phyloP scores from a whole-genome alignment of 305 asterid genomes.

The Striga hermonthica region DNA sequence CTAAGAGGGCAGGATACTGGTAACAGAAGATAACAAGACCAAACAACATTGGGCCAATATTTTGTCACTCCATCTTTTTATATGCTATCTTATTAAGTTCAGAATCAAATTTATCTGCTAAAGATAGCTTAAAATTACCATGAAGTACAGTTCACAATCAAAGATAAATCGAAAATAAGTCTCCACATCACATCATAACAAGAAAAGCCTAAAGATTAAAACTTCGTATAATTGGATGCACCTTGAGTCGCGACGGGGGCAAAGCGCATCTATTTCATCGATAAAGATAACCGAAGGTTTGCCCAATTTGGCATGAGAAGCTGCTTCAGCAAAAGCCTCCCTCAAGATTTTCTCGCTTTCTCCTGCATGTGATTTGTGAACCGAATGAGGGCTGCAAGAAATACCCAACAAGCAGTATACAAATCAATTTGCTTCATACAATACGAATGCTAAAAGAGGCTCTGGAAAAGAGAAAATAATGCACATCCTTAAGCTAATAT shows the following conservation, averaged over 20 bases:
- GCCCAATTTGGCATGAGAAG: constrained; percentile 59
- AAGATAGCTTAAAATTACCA: constrained; percentile 8
- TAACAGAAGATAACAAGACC: constrained; percentile 8
- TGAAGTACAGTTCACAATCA: neutral
- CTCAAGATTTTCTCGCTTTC: constrained; percentile 86
- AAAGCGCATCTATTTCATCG: constrained; percentile 95
- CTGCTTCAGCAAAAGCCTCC: constrained; percentile 83
- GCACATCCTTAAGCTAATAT: neutral
- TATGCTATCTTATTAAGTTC: constrained; percentile 3
- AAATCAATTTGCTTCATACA: constrained; percentile 3
- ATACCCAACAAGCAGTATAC: constrained; percentile 26
- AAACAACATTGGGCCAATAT: neutral
- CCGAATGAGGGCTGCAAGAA: constrained; percentile 71
- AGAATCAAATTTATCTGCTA: constrained; percentile 7
- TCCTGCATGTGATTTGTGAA: constrained; percentile 77
- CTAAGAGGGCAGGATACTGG: neutral
- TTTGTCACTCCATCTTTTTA: constrained; percentile 7
- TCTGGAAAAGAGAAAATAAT: neutral
- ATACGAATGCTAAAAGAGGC: neutral
- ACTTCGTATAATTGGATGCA: constrained; percentile 26
- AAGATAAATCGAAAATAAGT: constrained; percentile 1
- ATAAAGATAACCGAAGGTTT: constrained; percentile 86
- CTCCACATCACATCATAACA: constrained; percentile 13
- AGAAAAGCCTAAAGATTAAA: constrained; percentile 10
- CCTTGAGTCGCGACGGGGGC: constrained; percentile 93